phyloP scores from a whole-genome alignment of 1,284 basidiomycete species.

The Porogramme epimiltina region DNA sequence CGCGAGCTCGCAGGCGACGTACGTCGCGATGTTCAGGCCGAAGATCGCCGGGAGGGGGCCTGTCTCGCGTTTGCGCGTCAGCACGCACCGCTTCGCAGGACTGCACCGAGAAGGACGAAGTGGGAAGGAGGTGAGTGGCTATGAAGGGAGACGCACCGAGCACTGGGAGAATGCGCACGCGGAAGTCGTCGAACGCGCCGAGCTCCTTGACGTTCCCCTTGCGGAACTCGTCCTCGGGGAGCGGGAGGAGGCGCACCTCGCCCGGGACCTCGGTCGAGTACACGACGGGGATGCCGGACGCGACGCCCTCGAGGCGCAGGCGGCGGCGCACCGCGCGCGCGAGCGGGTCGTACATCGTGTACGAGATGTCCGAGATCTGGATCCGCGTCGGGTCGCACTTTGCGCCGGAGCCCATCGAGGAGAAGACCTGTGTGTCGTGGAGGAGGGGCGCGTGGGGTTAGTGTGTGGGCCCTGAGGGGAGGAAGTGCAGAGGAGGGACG shows the following conservation, averaged over 20 bases:
- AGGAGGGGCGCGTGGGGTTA: neutral
- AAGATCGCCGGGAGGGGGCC: slow-evolving; percentile 87
- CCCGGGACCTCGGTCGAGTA: slow-evolving; percentile 95
- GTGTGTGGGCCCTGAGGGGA: neutral
- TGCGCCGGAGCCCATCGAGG: slow-evolving; percentile 97
- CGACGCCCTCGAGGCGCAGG: slow-evolving; percentile 71
- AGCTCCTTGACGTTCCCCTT: slow-evolving; percentile 92
- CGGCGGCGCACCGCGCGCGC: slow-evolving; percentile 87
- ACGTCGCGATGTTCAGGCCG: slow-evolving; percentile 86
- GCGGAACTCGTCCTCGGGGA: slow-evolving; percentile 90
- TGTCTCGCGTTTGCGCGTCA: slow-evolving; percentile 25
- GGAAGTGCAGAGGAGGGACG: neutral
- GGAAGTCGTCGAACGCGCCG: slow-evolving; percentile 91
- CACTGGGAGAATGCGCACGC: slow-evolving; percentile 89
- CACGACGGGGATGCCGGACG: slow-evolving; percentile 87
- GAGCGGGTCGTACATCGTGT: slow-evolving; percentile 93
- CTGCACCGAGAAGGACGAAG: too few relatives aligned
- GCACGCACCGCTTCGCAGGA: slow-evolving; percentile 5
- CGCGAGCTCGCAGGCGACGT: slow-evolving; percentile 83
- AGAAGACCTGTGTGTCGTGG: slow-evolving; percentile 68
- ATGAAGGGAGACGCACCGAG: slow-evolving; percentile 50
- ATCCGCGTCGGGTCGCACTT: slow-evolving; percentile 95
- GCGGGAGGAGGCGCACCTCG: slow-evolving; percentile 86
- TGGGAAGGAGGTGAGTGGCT: neutral
- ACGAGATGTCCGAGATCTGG: slow-evolving; percentile 94